Percentiles rank a stretch among this genome's conserved stretches.
Evolutionary conservation across 1,139 yeast genomes (phyloP).

Genomic region (Saccharomyces hybrid): DNA sequence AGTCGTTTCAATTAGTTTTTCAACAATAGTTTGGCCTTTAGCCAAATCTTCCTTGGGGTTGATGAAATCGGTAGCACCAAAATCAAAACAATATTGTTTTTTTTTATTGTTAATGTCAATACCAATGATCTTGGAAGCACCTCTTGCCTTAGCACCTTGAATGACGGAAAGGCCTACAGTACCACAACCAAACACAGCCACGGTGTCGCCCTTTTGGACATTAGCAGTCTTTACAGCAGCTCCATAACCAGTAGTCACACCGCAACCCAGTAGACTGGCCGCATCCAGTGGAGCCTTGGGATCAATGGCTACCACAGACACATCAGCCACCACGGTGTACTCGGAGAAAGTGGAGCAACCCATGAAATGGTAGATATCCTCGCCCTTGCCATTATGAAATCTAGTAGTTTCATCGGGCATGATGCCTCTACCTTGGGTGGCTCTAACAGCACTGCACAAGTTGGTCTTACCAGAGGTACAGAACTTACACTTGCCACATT

Average conservation of each 20-base stretch:
- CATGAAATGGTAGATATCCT: constrained; percentile 85
- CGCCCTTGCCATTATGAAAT: constrained; percentile 70
- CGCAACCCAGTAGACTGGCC: constrained; percentile 93
- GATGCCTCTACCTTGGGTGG: constrained; percentile 83
- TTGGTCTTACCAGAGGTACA: constrained; percentile 94
- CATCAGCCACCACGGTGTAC: constrained; percentile 96
- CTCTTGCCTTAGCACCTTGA: constrained; percentile 83
- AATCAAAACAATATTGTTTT: constrained; percentile 75
- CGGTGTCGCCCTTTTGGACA: constrained; percentile 85
- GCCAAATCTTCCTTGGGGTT: constrained; percentile 67
- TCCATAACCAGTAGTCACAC: constrained; percentile 97
- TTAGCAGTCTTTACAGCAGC: constrained; percentile 94
- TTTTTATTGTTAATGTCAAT: constrained; percentile 81
- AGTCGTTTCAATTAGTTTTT: constrained; percentile 77
- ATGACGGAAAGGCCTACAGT: constrained; percentile 93
- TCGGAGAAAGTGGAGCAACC: constrained; percentile 96
- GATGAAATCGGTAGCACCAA: constrained; percentile 93
- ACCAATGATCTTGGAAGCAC: constrained; percentile 76
- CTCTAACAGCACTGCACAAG: constrained; percentile 84
- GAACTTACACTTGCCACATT: constrained; percentile 91
- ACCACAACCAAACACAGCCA: constrained; percentile 96
- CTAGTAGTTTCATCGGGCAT: constrained; percentile 96
- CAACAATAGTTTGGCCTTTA: constrained; percentile 70
- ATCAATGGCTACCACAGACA: constrained; percentile 91
- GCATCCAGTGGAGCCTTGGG: constrained; percentile 76